Evolutionary conservation across 2,329 filamentous ascomycete species (phyloP).

Genomic region (Xylariaceae sp.): DNA sequence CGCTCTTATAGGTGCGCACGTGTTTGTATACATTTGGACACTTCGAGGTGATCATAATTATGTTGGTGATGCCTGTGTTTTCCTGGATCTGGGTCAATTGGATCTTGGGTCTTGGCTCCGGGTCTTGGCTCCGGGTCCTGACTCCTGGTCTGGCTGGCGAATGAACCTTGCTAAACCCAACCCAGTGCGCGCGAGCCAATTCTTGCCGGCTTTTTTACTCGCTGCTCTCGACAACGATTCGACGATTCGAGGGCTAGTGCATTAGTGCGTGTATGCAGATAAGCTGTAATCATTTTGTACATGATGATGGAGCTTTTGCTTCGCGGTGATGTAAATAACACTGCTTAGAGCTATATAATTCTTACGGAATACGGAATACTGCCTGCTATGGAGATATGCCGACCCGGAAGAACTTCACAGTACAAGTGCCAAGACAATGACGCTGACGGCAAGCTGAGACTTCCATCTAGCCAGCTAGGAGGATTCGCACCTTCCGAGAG

Average conservation of each 20-base stretch:
- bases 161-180: not conserved
- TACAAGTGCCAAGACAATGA: too few relatives aligned
- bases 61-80: conserved; percentile 12
- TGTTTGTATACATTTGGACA: not conserved
- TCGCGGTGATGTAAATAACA: not conserved
- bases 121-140: not conserved
- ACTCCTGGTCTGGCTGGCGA: not conserved
- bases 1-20: not conserved
- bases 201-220: not conserved
- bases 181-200: not conserved
- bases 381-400: too few relatives aligned
- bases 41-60: not conserved
- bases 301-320: conserved; percentile 1
- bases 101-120: not conserved
- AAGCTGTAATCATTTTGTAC: not conserved
- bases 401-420: not conserved
- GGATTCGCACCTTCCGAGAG: conserved; percentile 2
- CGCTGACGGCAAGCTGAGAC: not conserved
- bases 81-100: not conserved
- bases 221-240: not conserved
- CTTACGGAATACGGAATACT: too few relatives aligned
- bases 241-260: not conserved
- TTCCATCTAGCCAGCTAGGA: not conserved
- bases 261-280: not conserved
- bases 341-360: too few relatives aligned